Evolutionary conservation across 129 eudicot species (phyloP).

Genomic region (Tagetes erecta): DNA sequence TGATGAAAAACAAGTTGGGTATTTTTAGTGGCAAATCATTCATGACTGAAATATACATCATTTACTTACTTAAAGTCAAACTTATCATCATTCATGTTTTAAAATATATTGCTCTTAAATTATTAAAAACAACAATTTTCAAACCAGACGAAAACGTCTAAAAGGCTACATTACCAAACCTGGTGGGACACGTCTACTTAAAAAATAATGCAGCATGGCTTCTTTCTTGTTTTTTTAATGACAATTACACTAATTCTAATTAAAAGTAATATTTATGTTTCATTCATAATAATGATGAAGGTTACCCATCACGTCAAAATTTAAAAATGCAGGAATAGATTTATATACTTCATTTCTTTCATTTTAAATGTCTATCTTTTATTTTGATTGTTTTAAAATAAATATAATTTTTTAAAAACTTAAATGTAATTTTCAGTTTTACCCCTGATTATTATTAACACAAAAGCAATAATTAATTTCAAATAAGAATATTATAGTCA

Average conservation of each 20-base stretch:
- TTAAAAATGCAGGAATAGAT: not conserved
- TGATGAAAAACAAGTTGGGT: not conserved
- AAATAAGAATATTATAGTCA: too few species aligned
- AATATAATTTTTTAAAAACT: too few species aligned
- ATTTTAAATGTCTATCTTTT: too few species aligned
- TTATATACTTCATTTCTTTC: too few species aligned
- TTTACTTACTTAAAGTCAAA: slow-evolving; percentile 22
- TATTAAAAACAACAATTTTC: not conserved
- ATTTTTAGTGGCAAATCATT: not conserved
- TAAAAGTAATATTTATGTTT: not conserved
- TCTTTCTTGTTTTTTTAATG: not conserved
- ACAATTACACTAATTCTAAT: not conserved
- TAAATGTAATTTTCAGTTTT: too few species aligned
- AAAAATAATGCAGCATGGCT: slow-evolving; percentile 15
- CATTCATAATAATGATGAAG: not conserved
- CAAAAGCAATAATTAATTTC: too few species aligned
- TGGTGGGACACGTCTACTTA: slow-evolving; percentile 16
- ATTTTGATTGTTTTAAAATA: too few species aligned
- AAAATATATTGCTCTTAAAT: not conserved
- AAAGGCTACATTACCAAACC: slow-evolving; percentile 26
- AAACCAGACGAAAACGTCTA: slow-evolving; percentile 16
- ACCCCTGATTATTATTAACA: too few species aligned
- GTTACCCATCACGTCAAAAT: too few species aligned
- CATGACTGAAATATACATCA: slow-evolving; percentile 14
- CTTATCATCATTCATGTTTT: not conserved